A percentile compares a stretch with the other conserved stretches of the same genome.
Evolutionary conservation across 345 rosid species (phyloP).

Genomic region (Cardamine occulta): DNA sequence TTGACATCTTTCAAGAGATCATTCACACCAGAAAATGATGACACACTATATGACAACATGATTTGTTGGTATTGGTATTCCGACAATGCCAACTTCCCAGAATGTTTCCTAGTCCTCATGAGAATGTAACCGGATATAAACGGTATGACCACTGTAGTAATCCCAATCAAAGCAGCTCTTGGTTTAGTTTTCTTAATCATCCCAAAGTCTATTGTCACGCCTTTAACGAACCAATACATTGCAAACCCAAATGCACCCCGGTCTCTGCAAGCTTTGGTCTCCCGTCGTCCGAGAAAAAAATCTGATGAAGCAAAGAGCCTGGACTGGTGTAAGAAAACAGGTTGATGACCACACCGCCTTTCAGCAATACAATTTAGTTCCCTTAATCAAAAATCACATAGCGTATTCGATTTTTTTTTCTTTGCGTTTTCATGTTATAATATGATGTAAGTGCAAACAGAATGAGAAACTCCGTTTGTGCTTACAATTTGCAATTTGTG

Average conservation of each 20-base stretch:
- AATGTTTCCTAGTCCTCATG: neutral
- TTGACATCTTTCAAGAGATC: neutral
- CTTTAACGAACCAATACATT: constrained; percentile 46
- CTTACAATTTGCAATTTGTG: too few relatives aligned
- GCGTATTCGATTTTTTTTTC: too few relatives aligned
- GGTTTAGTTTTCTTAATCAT: constrained; percentile 2
- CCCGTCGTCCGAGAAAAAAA: neutral
- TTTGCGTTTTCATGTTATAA: too few relatives aligned
- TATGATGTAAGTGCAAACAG: neutral
- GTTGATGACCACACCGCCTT: neutral
- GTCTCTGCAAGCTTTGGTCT: constrained; percentile 29
- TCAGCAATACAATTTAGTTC: neutral
- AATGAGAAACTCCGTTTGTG: too few relatives aligned
- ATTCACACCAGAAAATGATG: neutral
- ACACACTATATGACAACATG: neutral
- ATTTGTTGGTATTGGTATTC: neutral
- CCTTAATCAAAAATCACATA: neutral
- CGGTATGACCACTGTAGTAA: constrained; percentile 35
- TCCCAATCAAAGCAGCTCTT: constrained; percentile 23
- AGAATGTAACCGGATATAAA: neutral
- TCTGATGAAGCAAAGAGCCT: neutral
- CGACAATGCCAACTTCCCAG: neutral
- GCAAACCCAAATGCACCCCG: constrained; percentile 40
- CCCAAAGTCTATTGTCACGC: constrained; percentile 45
- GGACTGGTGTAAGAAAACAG: neutral